Conservation (phyloP, 1,139 yeast genomes). For the Suhomyces choctaworum region DNA sequence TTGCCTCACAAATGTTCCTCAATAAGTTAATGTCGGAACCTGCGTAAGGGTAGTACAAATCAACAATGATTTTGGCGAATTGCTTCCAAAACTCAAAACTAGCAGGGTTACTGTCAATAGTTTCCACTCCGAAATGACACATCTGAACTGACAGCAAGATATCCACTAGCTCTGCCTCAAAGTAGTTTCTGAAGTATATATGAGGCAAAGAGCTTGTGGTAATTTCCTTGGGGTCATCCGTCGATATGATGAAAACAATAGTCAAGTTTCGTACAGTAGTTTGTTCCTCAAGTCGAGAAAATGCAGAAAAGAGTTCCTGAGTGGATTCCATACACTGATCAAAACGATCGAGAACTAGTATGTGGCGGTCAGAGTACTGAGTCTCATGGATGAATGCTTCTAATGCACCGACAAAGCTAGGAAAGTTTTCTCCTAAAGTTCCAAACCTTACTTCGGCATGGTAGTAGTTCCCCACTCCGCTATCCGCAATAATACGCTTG, state of each 20-base stretch:
- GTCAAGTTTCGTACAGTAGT: constrained; percentile 31
- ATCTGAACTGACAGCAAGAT: constrained; percentile 35
- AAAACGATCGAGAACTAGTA: constrained; percentile 58
- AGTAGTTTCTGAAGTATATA: constrained; percentile 49
- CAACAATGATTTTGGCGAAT: constrained; percentile 52
- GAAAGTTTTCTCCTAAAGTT: constrained; percentile 44
- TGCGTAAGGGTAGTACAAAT: constrained; percentile 51
- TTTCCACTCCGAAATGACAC: constrained; percentile 25
- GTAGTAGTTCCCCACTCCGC: constrained; percentile 20
- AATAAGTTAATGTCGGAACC: constrained; percentile 53
- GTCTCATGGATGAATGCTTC: constrained; percentile 37
- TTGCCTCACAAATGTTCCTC: constrained; percentile 38
- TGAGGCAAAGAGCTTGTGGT: constrained; percentile 52
- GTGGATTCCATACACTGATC: constrained; percentile 56
- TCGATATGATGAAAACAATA: constrained; percentile 34
- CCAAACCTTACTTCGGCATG: constrained; percentile 11
- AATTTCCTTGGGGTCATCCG: constrained; percentile 49
- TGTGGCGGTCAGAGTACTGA: constrained; percentile 42
- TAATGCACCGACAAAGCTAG: constrained; percentile 45
- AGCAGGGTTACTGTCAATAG: constrained; percentile 17
- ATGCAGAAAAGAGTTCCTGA: constrained; percentile 46
- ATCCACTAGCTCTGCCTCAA: constrained; percentile 37
- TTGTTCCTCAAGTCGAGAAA: constrained; percentile 49
- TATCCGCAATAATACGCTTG: constrained; percentile 29
- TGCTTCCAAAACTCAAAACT: constrained; percentile 46